A percentile compares a stretch with the other conserved stretches of the same genome.
These are phyloP conservation scores for Lyophyllum decastes DNA, from an alignment of 768 basidiomycete genomes.

Conservation along the genomic window DNA sequence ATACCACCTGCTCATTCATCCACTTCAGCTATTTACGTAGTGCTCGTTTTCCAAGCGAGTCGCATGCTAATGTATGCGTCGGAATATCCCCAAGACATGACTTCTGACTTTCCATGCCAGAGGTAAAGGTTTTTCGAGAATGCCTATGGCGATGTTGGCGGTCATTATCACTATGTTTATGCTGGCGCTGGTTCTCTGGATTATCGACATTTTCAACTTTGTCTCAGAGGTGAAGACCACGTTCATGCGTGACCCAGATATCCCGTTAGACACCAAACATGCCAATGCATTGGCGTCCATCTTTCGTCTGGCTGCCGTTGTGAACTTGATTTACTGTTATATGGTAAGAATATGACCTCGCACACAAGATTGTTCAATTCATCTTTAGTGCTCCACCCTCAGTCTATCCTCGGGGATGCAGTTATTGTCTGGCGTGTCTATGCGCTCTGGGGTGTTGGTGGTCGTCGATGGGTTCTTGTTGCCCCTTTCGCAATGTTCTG, in stretches of 20 bases:
- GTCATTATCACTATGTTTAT: background rate
- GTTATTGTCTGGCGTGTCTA: no score
- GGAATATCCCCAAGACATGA: background rate
- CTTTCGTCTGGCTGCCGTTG: background rate
- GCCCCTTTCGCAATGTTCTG: no score
- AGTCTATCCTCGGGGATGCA: no score
- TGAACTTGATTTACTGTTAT: no score
- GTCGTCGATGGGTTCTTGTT: no score
- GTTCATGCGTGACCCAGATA: background rate
- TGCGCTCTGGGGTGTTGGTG: no score
- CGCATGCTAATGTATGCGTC: slow-evolving; percentile 8
- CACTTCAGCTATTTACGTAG: slow-evolving; percentile 6
- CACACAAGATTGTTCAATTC: no score
- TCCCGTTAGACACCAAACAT: background rate
- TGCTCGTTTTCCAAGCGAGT: slow-evolving; percentile 7
- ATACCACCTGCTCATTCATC: no score
- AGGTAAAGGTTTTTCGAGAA: background rate
- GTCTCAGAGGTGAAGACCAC: background rate
- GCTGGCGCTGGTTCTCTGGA: slow-evolving; percentile 4
- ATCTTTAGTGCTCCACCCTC: no score
- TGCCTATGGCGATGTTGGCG: background rate
- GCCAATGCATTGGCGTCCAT: background rate
- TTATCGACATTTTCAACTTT: slow-evolving; percentile 7
- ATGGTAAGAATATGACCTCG: no score
- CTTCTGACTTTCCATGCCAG: background rate